Conservation (phyloP, 441 rosid species). For the Adansonia madagascariensis region DNA sequence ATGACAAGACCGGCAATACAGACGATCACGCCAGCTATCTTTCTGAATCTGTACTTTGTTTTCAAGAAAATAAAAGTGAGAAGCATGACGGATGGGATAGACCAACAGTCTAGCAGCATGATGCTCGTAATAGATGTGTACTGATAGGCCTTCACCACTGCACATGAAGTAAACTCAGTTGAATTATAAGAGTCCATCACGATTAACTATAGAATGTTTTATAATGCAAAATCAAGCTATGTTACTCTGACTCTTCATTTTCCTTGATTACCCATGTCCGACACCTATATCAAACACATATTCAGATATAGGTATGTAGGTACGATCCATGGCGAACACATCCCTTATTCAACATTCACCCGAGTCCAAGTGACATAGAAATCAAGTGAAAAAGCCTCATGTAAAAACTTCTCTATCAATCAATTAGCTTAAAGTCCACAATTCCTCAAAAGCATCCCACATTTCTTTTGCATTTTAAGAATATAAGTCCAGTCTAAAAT, state of each 20-base stretch:
- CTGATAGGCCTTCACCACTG: constrained; percentile 97
- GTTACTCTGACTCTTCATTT: too few relatives aligned
- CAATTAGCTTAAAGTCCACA: not conserved
- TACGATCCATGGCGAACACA: too few relatives aligned
- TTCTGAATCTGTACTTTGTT: constrained; percentile 76
- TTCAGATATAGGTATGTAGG: too few relatives aligned
- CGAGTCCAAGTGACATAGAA: not conserved
- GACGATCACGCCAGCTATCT: constrained; percentile 73
- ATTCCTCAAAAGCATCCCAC: not conserved
- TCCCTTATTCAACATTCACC: too few relatives aligned
- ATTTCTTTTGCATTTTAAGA: not conserved
- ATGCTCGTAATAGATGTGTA: constrained; percentile 87
- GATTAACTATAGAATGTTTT: too few relatives aligned
- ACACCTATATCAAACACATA: too few relatives aligned
- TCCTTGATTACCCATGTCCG: too few relatives aligned
- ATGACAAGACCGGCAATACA: constrained; percentile 79
- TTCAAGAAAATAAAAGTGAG: constrained; percentile 79
- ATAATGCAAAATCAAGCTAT: too few relatives aligned
- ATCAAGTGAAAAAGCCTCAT: not conserved
- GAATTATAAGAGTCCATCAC: not conserved
- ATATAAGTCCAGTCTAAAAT: not conserved
- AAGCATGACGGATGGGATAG: constrained; percentile 85
- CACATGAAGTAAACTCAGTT: constrained; percentile 5
- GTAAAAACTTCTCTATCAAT: not conserved
- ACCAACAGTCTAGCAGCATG: constrained; percentile 96